Base-by-base conservation (phyloP, 805 yeast species). In the Monosporozyma servazzii region DNA sequence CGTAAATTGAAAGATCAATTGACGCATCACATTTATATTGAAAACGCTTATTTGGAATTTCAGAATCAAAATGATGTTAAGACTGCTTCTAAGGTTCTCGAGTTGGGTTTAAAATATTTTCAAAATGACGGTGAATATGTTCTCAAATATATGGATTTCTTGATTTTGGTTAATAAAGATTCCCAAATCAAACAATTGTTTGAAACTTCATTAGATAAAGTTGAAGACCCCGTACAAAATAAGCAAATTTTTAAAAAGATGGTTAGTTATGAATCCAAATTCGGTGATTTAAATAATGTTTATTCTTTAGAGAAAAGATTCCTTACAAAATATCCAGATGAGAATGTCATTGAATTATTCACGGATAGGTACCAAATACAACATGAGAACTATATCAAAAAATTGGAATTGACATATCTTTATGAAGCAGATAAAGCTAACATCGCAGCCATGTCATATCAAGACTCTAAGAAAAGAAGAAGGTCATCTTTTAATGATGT, bases 21-120 rank as follows among this genome's bases (percentile, higher is more conserved):
- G 42, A 84, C 95, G 0, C 81, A 82, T 71, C 88, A 88, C 58
- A 77, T 91, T 20, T 91, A 78, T 67, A 82, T 83, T 20, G 91
- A 87, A 53, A 84, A 86, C 60, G 96, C 97, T 0, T 72, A 80
- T 63, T 74, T 89, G 72, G 99, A 91, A 63, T 82, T 78, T 58
- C 73, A 73, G 56, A 80, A 79, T 58, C 75, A 83, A 53, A 82
- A 79, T 53, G 85, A 82, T 54, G 70, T 76, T 23, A 82, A 79
- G 50, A 80, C 86, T 45, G 90, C 96, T 0, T 71, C 77, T 48
- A 83, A 83, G 62, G 81, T 90, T 18, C 84, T 88, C 64, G 95
- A 86, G 55, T 67, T 87, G 44, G 97, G 95, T 7, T 71, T 87
- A 71, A 86, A 81, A 62, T 62, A 70, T 45, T 69, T 75, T 47